Conservation (phyloP, 352 stramenopile genomes). For the Phytophthora capsici region DNA sequence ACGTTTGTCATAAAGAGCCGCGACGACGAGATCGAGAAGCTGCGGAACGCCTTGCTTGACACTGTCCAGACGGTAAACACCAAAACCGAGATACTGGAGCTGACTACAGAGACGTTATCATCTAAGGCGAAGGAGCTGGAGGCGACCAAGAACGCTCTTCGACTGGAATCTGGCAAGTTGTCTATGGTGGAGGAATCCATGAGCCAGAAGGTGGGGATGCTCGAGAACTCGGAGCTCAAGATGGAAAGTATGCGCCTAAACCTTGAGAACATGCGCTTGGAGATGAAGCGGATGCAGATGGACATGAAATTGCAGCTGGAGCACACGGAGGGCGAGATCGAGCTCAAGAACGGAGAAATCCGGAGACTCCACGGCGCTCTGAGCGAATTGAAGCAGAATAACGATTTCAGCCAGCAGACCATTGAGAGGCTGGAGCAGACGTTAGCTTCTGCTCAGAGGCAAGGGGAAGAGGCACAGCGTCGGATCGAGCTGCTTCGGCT, state of each 20-base stretch:
- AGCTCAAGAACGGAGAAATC: constrained; percentile 79
- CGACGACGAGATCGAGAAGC: constrained; percentile 71
- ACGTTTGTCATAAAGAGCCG: constrained; percentile 80
- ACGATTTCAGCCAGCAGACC: constrained; percentile 56
- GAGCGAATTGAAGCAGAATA: constrained; percentile 66
- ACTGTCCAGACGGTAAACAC: constrained; percentile 60
- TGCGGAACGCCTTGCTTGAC: constrained; percentile 56
- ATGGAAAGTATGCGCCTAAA: constrained; percentile 67
- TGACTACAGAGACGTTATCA: constrained; percentile 65
- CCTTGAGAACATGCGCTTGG: constrained; percentile 59
- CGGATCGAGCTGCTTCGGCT: constrained; percentile 61
- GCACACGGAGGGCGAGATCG: constrained; percentile 68
- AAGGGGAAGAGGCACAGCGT: constrained; percentile 59
- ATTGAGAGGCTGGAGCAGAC: constrained; percentile 55
- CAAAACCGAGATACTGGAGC: constrained; percentile 72
- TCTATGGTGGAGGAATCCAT: constrained; percentile 70
- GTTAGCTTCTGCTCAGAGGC: constrained; percentile 36
- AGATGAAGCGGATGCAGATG: constrained; percentile 79
- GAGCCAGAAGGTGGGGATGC: constrained; percentile 60
- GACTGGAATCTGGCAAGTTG: constrained; percentile 58
- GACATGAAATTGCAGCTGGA: constrained; percentile 78
- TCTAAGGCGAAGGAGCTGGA: constrained; percentile 72
- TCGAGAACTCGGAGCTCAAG: constrained; percentile 72
- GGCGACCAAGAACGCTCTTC: constrained; percentile 53
- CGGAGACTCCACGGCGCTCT: constrained; percentile 53